Evolutionary conservation across 2,329 filamentous ascomycete species (phyloP).

Genomic region (Penicillium rolfsii): DNA sequence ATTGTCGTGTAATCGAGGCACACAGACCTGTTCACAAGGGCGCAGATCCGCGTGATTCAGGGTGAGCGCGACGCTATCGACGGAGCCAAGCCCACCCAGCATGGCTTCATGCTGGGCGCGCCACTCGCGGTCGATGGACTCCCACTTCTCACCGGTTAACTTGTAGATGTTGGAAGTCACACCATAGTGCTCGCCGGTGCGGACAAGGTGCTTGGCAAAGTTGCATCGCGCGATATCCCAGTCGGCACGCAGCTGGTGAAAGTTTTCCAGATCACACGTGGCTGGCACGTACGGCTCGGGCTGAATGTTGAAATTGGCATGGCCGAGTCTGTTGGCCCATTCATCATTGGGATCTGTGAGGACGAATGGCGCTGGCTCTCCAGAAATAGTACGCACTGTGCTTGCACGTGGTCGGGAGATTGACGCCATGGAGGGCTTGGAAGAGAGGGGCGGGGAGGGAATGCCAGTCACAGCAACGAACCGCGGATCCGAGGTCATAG

Average conservation of each 20-base stretch:
- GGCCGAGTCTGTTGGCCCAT: conserved; percentile 83
- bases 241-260: conserved; percentile 70
- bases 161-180: conserved; percentile 85
- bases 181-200: conserved; percentile 88
- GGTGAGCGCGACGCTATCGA: conserved; percentile 41
- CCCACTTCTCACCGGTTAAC: conserved; percentile 87
- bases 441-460: conserved; percentile 74
- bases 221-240: conserved; percentile 84
- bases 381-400: conserved; percentile 47
- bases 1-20: conserved; percentile 52
- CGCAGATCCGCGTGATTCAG: conserved; percentile 44
- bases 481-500: conserved; percentile 55
- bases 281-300: conserved; percentile 78
- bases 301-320: conserved; percentile 88
- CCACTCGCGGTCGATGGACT: conserved; percentile 76
- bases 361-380: conserved; percentile 61
- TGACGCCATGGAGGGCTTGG: conserved; percentile 76
- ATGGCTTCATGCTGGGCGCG: conserved; percentile 69
- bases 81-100: conserved; percentile 53
- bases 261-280: conserved; percentile 60
- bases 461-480: conserved; percentile 50
- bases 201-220: conserved; percentile 85
- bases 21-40: conserved; percentile 55
- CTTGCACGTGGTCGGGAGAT: conserved; percentile 60
- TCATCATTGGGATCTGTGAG: conserved; percentile 70